Conservation (phyloP, 768 basidiomycete species). For the Pisolithus tinctorius region DNA sequence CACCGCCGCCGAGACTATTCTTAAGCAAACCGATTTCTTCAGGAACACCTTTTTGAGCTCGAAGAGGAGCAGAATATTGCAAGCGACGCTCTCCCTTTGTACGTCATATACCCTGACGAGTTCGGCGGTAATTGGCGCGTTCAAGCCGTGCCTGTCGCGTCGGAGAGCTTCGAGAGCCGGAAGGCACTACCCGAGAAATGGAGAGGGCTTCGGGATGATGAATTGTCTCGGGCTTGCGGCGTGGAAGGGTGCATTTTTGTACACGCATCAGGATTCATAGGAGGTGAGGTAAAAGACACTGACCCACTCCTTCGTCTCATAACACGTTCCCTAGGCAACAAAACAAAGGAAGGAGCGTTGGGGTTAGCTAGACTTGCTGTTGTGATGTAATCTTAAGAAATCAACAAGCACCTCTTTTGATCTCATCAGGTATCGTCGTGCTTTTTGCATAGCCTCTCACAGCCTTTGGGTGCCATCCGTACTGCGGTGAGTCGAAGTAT, state of each 20-base stretch:
- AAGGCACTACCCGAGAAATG: constrained; percentile 91
- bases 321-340: constrained; percentile 52
- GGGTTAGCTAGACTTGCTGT: constrained; percentile 70
- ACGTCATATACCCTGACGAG: constrained; percentile 89
- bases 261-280: constrained; percentile 96
- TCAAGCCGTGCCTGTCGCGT: constrained; percentile 79
- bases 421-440: background rate
- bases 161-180: constrained; percentile 84
- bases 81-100: constrained; percentile 54
- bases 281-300: constrained; percentile 46
- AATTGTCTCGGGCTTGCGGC: constrained; percentile 63
- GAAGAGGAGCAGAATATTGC: constrained; percentile 52
- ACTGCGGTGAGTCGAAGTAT: no score
- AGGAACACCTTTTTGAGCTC: constrained; percentile 89
- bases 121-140: constrained; percentile 73
- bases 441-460: no score
- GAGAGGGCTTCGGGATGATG: constrained; percentile 87
- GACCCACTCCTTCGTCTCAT: background rate
- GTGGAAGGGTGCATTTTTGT: constrained; percentile 85
- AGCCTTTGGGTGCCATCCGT: no score
- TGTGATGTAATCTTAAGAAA: constrained; percentile 17
- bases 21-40: constrained; percentile 12
- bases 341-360: constrained; percentile 84
- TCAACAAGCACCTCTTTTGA: background rate
- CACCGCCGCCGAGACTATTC: background rate